Conservation (phyloP, 768 basidiomycete species). For the Astraeus odoratus region DNA sequence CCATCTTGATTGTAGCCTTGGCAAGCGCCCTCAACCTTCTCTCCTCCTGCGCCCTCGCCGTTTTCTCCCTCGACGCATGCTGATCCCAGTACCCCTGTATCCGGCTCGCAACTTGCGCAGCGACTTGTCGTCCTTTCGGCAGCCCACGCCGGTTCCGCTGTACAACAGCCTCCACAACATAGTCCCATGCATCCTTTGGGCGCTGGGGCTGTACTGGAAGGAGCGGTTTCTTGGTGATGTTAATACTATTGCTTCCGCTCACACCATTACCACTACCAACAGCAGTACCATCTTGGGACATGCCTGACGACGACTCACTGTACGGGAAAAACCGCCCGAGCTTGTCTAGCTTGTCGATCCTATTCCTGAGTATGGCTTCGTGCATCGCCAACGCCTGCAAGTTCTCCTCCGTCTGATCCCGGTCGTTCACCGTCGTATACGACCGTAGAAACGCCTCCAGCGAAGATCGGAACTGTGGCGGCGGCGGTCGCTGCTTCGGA, state of each 20-base stretch:
- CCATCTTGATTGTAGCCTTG: slow-evolving; percentile 62
- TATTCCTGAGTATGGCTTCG: slow-evolving; percentile 40
- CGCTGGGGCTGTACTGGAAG: slow-evolving; percentile 18
- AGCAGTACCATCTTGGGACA: slow-evolving; percentile 14
- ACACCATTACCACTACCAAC: slow-evolving; percentile 1
- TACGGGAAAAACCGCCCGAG: slow-evolving; percentile 42
- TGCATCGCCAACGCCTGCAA: slow-evolving; percentile 32
- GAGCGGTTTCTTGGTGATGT: slow-evolving; percentile 11
- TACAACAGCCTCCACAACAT: slow-evolving; percentile 43
- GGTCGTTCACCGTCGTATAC: slow-evolving; percentile 48
- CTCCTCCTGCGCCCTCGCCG: slow-evolving; percentile 54
- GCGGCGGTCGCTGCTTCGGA: slow-evolving; percentile 59
- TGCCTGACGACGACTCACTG: slow-evolving; percentile 17
- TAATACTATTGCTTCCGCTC: slow-evolving; percentile 2
- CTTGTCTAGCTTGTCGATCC: slow-evolving; percentile 35
- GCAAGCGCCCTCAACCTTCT: slow-evolving; percentile 58
- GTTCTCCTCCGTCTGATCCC: slow-evolving; percentile 36
- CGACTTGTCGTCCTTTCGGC: slow-evolving; percentile 35
- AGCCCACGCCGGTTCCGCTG: slow-evolving; percentile 16
- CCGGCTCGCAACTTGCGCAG: slow-evolving; percentile 52
- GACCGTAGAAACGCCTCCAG: slow-evolving; percentile 54
- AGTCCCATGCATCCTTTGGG: slow-evolving; percentile 49
- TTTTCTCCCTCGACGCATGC: slow-evolving; percentile 55
- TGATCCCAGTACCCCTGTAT: slow-evolving; percentile 73
- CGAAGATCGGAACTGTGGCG: slow-evolving; percentile 45